Evolutionary conservation across 257 asterid genomes (phyloP).

Genomic region (Verbascum thapsus): DNA sequence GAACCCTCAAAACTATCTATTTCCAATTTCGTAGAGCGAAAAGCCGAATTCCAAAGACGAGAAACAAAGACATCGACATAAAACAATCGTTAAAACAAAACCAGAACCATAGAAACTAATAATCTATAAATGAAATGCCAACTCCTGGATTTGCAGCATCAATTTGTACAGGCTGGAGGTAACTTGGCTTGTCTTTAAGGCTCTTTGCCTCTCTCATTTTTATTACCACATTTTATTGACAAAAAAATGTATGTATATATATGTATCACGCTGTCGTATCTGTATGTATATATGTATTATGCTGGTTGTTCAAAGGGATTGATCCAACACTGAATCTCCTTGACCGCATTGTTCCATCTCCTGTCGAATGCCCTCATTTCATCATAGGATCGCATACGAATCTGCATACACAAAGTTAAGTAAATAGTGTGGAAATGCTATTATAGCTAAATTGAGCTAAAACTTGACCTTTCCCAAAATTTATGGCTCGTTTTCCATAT

Average conservation of each 20-base stretch:
- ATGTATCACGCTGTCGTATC: neutral
- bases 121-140: neutral
- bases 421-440: too few relatives aligned
- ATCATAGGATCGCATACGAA: constrained; percentile 52
- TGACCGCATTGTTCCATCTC: constrained; percentile 66
- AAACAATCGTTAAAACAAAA: too few relatives aligned
- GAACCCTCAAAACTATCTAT: too few relatives aligned
- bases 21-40: too few relatives aligned
- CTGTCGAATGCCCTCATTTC: constrained; percentile 64
- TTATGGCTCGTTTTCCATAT: too few relatives aligned
- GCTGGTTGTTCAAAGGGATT: constrained; percentile 49
- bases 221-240: too few relatives aligned
- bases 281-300: constrained; percentile 16
- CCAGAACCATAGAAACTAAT: too few relatives aligned
- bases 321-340: constrained; percentile 68
- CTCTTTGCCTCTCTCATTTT: too few relatives aligned
- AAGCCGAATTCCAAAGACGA: too few relatives aligned
- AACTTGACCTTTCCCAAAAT: neutral
- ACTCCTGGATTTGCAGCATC: neutral
- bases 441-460: neutral
- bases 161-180: constrained; percentile 8
- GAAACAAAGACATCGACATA: too few relatives aligned
- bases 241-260: constrained; percentile 7
- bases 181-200: neutral
- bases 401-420: constrained; percentile 38